Base-by-base conservation (phyloP, 164 flowering plant genomes). In the Dillenia turbinata region DNA sequence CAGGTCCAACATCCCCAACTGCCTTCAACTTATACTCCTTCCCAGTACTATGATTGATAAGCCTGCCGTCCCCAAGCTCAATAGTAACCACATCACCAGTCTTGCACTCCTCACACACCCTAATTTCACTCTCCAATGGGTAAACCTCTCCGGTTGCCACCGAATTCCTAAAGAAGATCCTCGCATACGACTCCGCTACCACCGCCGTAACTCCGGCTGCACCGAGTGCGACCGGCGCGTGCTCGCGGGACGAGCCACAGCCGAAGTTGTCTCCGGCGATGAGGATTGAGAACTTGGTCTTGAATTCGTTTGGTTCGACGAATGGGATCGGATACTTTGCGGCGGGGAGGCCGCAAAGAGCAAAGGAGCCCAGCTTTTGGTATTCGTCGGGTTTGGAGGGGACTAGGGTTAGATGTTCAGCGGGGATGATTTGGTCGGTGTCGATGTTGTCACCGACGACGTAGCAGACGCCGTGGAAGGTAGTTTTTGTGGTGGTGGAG, bases 381-480 rank as follows among this genome's bases (percentile, higher is more conserved):
- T 94, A 94, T 71, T 94, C 97, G 49, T 81, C 89, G 7, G 97
- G 96, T 8, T 89, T 89, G 24, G 97, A 94, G 5, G 98, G 98
- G 63, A 94, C 96, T 11, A 94, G 82, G 54, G 98, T 94, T 16
- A 90, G 86, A 81, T 89, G 81, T 76, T 94, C 98, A 11, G 98
- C 95, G 44, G 98, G 96, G 78, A 94, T 94, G 74, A 94, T 94
- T 73, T 91, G 98, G 66, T 94, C 98, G 9, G 98, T 91, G 81
- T 94, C 98, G 68, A 94, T 87, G 80, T 94, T 94, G 71, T 94
- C 96, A 45, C 85, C 83, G 65, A 94, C 77, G 44, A 94, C 98
- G 64, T 86, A 94, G 84, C 97, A 91, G 60, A 72, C 70, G 63
- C 97, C 98, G 57, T 94, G 98, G 73, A 94, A 94, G 14, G 83